Evolutionary conservation across 2,329 filamentous ascomycete species (phyloP).

Genomic region (Escovopsis sp.): DNA sequence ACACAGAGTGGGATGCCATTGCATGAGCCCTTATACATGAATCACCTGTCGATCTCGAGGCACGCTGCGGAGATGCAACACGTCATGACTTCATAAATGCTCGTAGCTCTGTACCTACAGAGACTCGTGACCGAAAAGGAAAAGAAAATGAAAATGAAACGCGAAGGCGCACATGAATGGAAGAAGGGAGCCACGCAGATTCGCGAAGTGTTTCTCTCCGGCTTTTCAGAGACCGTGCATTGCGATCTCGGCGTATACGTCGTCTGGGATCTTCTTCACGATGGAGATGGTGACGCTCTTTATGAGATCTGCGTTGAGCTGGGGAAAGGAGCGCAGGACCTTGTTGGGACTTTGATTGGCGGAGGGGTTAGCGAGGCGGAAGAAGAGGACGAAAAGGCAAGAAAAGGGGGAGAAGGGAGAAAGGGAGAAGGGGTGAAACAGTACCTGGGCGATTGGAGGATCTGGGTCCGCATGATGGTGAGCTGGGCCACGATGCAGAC

Average conservation of each 20-base stretch:
- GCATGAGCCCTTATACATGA: no score
- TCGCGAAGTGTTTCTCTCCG: background rate
- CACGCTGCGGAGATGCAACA: no score
- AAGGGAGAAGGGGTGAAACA: background rate
- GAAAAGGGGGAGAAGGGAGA: no score
- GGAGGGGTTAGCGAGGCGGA: background rate
- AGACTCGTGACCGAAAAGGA: no score
- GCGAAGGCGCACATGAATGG: no score
- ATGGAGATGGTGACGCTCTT: slow-evolving; percentile 76
- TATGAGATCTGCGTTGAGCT: slow-evolving; percentile 68
- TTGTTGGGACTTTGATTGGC: slow-evolving; percentile 63
- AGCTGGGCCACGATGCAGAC: slow-evolving; percentile 93
- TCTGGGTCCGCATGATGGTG: slow-evolving; percentile 70
- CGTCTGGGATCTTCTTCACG: slow-evolving; percentile 77
- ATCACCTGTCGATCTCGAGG: no score
- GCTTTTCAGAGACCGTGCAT: slow-evolving; percentile 55
- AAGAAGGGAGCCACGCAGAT: no score
- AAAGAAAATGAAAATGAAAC: no score
- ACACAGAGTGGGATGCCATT: no score
- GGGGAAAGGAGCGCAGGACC: slow-evolving; percentile 74
- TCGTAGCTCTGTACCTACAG: no score
- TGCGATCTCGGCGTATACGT: slow-evolving; percentile 82
- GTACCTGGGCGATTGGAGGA: slow-evolving; percentile 73
- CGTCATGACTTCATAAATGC: no score
- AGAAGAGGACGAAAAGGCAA: no score